phyloP scores from a whole-genome alignment of 2,329 filamentous ascomycete species.

The Calonectria leucothoes region DNA sequence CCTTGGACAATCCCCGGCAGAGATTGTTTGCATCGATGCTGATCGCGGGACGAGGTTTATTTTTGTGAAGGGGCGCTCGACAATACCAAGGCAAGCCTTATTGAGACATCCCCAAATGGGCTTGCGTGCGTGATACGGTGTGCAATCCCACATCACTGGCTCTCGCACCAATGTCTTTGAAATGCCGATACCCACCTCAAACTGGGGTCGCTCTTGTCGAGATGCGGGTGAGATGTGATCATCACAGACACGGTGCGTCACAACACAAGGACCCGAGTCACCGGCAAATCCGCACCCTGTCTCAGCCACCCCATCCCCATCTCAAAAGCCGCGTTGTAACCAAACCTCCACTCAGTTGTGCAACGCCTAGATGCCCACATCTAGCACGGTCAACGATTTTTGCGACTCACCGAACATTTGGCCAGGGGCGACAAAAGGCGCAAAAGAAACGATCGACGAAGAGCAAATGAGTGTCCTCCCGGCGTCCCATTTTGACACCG shows the following conservation, averaged over 20 bases:
- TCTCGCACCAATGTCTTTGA: not conserved
- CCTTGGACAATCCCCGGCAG: not conserved
- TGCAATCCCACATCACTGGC: not conserved
- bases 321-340: not conserved
- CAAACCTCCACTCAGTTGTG: not conserved
- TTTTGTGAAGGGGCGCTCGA: not conserved
- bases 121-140: not conserved
- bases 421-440: not conserved
- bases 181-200: not conserved
- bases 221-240: not conserved
- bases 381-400: not conserved
- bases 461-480: not conserved
- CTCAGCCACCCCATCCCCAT: not conserved
- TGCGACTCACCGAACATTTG: not conserved
- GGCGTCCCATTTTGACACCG: not conserved
- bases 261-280: not conserved
- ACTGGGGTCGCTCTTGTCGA: not conserved
- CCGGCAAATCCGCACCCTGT: not conserved
- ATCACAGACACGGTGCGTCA: constrained; percentile 2
- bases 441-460: not conserved
- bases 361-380: not conserved
- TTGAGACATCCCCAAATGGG: not conserved
- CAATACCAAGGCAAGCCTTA: not conserved
- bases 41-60: not conserved
- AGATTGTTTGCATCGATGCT: too few species aligned